Percentiles rank a stretch among this genome's conserved stretches.
Conservation (phyloP, 257 asterid species). For the Buddleja alternifolia region DNA sequence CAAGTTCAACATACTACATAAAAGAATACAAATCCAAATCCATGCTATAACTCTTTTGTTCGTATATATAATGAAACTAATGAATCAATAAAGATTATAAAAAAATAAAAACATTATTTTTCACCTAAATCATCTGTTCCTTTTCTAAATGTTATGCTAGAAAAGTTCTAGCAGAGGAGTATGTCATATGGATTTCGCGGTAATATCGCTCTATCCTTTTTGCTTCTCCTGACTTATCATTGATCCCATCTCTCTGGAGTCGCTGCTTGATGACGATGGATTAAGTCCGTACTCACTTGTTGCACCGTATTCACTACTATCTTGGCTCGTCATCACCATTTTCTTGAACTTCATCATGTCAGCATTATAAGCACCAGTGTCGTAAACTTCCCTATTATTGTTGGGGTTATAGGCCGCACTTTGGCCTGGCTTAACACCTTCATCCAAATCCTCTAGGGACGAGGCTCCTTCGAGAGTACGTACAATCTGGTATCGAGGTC, state of each 20-base stretch:
- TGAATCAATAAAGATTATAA: too few species aligned
- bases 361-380: conserved; percentile 66
- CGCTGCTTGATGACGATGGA: conserved; percentile 53
- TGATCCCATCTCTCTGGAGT: conserved; percentile 36
- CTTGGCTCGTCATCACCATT: conserved; percentile 53
- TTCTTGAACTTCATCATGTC: conserved; percentile 66
- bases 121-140: neutral
- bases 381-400: conserved; percentile 22
- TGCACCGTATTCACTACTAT: conserved; percentile 54
- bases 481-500: conserved; percentile 53
- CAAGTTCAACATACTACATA: too few species aligned
- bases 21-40: neutral
- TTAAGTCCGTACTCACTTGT: conserved; percentile 56
- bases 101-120: neutral
- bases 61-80: too few species aligned
- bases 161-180: too few species aligned
- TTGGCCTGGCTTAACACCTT: conserved; percentile 33
- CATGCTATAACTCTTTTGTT: too few species aligned
- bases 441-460: conserved; percentile 58
- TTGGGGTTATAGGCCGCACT: neutral
- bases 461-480: conserved; percentile 66
- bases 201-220: too few species aligned
- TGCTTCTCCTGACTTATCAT: too few species aligned
- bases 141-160: neutral
- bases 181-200: too few species aligned